Conservation (phyloP, 2,329 filamentous ascomycete genomes). For the Arthrobotrys iridis region DNA sequence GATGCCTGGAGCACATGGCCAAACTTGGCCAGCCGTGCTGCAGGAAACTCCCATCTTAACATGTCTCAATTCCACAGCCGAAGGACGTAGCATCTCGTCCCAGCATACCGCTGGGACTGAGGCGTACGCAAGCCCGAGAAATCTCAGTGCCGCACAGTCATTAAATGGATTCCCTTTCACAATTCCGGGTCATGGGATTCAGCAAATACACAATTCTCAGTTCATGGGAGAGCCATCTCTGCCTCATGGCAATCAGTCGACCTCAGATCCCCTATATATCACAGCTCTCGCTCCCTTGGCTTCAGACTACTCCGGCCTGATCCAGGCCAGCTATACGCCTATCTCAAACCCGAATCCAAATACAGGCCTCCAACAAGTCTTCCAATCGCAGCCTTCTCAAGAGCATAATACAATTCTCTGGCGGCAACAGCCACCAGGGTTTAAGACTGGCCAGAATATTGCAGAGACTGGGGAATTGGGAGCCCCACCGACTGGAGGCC, state of each 20-base stretch:
- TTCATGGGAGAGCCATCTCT: too few species aligned
- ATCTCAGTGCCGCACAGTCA: background rate
- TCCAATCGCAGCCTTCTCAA: constrained; percentile 1
- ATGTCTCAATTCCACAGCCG: background rate
- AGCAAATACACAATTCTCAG: background rate
- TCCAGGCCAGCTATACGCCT: background rate
- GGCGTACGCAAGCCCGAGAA: background rate
- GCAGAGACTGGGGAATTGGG: background rate
- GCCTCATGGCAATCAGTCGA: too few species aligned
- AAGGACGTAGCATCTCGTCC: background rate
- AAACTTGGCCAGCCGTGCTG: background rate
- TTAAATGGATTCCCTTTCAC: background rate
- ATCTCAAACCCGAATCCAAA: background rate
- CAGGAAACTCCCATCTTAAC: background rate
- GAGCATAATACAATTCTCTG: background rate
- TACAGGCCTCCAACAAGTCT: background rate
- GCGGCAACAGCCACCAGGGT: background rate
- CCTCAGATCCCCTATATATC: background rate
- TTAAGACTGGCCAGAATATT: background rate
- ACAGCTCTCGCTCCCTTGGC: background rate
- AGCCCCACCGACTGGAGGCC: background rate
- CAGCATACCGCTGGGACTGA: background rate
- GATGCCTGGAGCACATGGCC: background rate
- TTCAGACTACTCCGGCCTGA: background rate
- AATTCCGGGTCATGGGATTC: background rate